Percentiles rank a stretch among this genome's conserved stretches.
phyloP scores from a whole-genome alignment of 371 early-diverging fungal species.

The Parasitella parasitica region DNA sequence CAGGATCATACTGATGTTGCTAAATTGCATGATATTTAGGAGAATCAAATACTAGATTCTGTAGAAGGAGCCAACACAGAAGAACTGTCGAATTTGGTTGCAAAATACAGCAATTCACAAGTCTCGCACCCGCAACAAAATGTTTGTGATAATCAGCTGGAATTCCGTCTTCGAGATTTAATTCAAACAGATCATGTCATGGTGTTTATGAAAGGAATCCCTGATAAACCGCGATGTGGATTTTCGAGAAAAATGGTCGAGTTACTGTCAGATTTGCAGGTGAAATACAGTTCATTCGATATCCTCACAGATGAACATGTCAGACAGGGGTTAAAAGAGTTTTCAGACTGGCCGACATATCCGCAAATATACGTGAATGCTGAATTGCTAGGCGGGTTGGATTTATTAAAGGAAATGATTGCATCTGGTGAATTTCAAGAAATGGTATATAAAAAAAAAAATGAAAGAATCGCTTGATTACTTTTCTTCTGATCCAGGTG shows the following conservation, averaged over 20 bases:
- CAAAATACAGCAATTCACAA: background rate
- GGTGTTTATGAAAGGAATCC: constrained; percentile 94
- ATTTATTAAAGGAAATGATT: constrained; percentile 53
- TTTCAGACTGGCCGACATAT: constrained; percentile 94
- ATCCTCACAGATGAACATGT: constrained; percentile 86
- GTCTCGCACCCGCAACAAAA: background rate
- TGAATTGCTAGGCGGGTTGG: constrained; percentile 96
- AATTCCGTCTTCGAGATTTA: constrained; percentile 65
- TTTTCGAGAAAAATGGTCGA: constrained; percentile 73
- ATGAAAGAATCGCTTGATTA: too few species aligned
- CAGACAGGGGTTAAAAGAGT: constrained; percentile 90
- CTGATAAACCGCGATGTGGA: constrained; percentile 82
- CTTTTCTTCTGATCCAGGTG: constrained; percentile 35
- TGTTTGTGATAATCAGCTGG: constrained; percentile 67
- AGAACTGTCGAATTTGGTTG: background rate
- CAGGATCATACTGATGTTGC: background rate
- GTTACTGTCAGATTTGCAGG: constrained; percentile 61
- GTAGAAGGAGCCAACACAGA: background rate
- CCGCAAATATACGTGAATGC: constrained; percentile 96
- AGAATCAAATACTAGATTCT: background rate
- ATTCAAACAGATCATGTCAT: constrained; percentile 61
- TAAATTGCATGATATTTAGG: background rate
- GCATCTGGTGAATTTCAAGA: background rate
- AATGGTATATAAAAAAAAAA: background rate
- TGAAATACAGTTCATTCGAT: constrained; percentile 73